phyloP scores from a whole-genome alignment of 441 rosid species.

The Viola pubescens region DNA sequence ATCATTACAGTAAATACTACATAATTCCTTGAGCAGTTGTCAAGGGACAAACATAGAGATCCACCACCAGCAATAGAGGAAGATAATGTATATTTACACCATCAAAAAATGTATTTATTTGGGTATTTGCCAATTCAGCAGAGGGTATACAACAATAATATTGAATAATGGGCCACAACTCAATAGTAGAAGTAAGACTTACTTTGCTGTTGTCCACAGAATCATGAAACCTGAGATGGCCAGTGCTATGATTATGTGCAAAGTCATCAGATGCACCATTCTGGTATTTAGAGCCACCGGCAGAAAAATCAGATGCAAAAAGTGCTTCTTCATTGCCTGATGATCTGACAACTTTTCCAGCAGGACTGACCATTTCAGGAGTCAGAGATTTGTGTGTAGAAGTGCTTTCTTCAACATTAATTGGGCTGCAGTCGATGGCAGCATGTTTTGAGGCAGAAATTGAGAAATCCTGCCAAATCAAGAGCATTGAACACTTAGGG shows the following conservation, averaged over 20 bases:
- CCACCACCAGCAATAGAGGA: too few species aligned
- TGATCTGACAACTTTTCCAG: slow-evolving; percentile 32
- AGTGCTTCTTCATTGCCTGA: slow-evolving; percentile 31
- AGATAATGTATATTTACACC: too few species aligned
- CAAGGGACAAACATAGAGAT: too few species aligned
- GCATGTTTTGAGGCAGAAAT: slow-evolving; percentile 29
- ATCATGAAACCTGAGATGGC: slow-evolving; percentile 33
- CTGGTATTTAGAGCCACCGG: slow-evolving; percentile 43
- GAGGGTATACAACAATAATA: too few species aligned
- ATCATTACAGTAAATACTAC: too few species aligned
- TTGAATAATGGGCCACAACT: too few species aligned
- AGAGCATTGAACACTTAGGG: slow-evolving; percentile 9
- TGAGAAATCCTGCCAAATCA: slow-evolving; percentile 32
- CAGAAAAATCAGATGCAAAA: slow-evolving; percentile 31
- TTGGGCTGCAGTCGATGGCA: slow-evolving; percentile 30
- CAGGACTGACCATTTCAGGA: slow-evolving; percentile 30
- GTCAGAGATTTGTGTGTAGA: slow-evolving; percentile 44
- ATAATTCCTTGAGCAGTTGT: too few species aligned
- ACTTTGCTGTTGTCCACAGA: slow-evolving; percentile 36
- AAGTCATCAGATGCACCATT: slow-evolving; percentile 34
- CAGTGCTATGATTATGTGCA: slow-evolving; percentile 26
- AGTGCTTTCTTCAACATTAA: slow-evolving; percentile 59
- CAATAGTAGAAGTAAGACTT: slow-evolving; percentile 23
- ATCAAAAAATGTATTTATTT: too few species aligned
- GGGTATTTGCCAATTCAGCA: too few species aligned